These are phyloP conservation scores for Harrya chromipes DNA, from an alignment of 768 basidiomycete species.

Conservation along the genomic window DNA sequence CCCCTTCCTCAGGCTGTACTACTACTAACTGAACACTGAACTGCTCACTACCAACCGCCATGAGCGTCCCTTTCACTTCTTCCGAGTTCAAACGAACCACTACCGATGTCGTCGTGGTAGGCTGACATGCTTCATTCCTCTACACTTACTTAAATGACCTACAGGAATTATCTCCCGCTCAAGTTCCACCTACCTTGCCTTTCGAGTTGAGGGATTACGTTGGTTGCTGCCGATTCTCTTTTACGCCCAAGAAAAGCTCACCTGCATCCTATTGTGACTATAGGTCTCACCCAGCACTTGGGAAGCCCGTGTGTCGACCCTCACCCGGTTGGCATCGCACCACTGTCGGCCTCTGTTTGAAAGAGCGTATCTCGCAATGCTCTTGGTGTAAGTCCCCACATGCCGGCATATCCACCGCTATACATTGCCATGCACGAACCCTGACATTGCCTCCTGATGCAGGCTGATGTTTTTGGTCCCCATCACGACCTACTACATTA, in stretches of 20 bases:
- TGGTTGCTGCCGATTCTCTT: constrained; percentile 25
- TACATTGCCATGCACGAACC: background rate
- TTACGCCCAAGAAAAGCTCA: background rate
- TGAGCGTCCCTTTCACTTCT: constrained; percentile 12
- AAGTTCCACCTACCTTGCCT: constrained; percentile 32
- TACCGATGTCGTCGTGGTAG: constrained; percentile 26
- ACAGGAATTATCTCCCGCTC: constrained; percentile 37
- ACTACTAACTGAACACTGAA: background rate
- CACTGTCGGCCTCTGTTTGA: constrained; percentile 47
- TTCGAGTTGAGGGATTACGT: constrained; percentile 35
- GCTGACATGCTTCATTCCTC: constrained; percentile 1
- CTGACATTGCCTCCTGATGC: background rate
- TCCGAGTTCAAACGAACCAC: constrained; percentile 11
- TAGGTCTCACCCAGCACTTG: constrained; percentile 45
- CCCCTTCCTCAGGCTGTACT: background rate
- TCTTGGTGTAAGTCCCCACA: constrained; percentile 37
- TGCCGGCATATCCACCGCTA: too few species aligned
- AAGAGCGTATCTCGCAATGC: constrained; percentile 37
- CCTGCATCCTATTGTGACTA: background rate
- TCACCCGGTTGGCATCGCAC: constrained; percentile 35
- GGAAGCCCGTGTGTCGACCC: constrained; percentile 39
- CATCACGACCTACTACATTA: constrained; percentile 35
- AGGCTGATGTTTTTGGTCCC: constrained; percentile 43
- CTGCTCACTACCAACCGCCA: background rate
- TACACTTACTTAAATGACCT: too few species aligned